These are phyloP conservation scores for Lepidium didymum DNA, from an alignment of 345 rosid genomes.

Conservation along the genomic window DNA sequence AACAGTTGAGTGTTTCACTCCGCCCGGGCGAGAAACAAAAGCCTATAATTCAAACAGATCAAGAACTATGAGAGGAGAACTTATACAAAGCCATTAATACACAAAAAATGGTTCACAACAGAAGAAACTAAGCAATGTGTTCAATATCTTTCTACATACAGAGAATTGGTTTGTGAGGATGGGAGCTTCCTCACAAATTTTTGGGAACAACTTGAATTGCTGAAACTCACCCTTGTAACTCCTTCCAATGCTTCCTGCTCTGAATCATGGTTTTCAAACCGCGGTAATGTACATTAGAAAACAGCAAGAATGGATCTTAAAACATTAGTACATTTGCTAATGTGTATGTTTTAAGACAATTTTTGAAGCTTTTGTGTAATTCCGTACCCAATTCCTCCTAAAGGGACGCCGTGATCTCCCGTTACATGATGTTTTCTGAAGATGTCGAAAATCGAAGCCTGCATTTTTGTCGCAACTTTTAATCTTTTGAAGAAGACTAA, in stretches of 20 bases:
- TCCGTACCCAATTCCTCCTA: slow-evolving; percentile 77
- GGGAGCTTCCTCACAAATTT: slow-evolving; percentile 41
- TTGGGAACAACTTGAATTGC: slow-evolving; percentile 45
- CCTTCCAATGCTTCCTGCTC: slow-evolving; percentile 74
- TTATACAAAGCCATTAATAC: too few relatives aligned
- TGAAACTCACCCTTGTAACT: slow-evolving; percentile 65
- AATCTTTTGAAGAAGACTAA: not conserved
- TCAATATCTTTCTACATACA: slow-evolving; percentile 29
- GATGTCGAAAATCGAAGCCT: slow-evolving; percentile 51
- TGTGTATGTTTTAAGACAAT: not conserved
- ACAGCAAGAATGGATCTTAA: not conserved
- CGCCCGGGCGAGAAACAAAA: slow-evolving; percentile 69
- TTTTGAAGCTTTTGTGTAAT: not conserved
- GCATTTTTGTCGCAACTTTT: not conserved
- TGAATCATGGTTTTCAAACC: slow-evolving; percentile 13
- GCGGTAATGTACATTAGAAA: slow-evolving; percentile 4
- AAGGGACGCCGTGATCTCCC: slow-evolving; percentile 61
- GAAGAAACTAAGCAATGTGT: not conserved
- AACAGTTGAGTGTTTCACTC: slow-evolving; percentile 69
- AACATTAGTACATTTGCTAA: not conserved
- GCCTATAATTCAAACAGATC: slow-evolving; percentile 31
- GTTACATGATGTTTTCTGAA: slow-evolving; percentile 41
- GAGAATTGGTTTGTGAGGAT: slow-evolving; percentile 65
- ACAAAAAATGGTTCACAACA: not conserved
- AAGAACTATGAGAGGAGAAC: too few relatives aligned